A percentile compares a stretch with the other conserved stretches of the same genome.
These are phyloP conservation scores for Jacaranda copaia DNA, from an alignment of 257 asterid species.

Conservation along the genomic window DNA sequence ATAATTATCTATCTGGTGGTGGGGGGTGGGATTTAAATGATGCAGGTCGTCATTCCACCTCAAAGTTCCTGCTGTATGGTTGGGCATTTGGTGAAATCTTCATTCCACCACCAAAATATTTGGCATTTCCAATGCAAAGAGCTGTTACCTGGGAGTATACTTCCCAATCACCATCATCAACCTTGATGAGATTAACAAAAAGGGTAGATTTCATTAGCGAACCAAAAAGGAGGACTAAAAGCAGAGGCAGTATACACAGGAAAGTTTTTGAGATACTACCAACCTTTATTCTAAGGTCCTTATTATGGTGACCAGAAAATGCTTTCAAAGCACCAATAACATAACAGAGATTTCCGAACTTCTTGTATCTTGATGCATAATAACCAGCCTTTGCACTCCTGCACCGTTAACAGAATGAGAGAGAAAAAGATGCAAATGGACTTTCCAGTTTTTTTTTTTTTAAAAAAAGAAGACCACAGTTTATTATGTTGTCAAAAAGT, in stretches of 20 bases:
- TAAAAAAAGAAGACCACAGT: not conserved
- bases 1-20: too few relatives aligned
- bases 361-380: constrained; percentile 72
- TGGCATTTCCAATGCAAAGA: constrained; percentile 78
- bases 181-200: constrained; percentile 43
- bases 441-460: constrained; percentile 11
- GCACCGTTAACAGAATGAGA: constrained; percentile 21
- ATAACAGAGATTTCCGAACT: constrained; percentile 74
- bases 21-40: not conserved
- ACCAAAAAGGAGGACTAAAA: not conserved
- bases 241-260: not conserved
- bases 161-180: constrained; percentile 79
- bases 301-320: constrained; percentile 62
- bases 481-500: constrained; percentile 3
- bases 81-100: constrained; percentile 74
- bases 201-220: not conserved
- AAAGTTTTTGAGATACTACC: not conserved
- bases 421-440: not conserved
- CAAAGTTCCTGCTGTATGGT: constrained; percentile 62
- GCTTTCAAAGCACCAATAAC: constrained; percentile 82
- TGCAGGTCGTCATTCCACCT: constrained; percentile 49
- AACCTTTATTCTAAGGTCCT: constrained; percentile 73
- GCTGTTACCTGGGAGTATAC: constrained; percentile 72
- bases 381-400: constrained; percentile 91
- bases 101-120: constrained; percentile 86